These are phyloP conservation scores for Pyricularia grisea DNA, from an alignment of 2,329 filamentous ascomycete genomes.

Conservation along the genomic window DNA sequence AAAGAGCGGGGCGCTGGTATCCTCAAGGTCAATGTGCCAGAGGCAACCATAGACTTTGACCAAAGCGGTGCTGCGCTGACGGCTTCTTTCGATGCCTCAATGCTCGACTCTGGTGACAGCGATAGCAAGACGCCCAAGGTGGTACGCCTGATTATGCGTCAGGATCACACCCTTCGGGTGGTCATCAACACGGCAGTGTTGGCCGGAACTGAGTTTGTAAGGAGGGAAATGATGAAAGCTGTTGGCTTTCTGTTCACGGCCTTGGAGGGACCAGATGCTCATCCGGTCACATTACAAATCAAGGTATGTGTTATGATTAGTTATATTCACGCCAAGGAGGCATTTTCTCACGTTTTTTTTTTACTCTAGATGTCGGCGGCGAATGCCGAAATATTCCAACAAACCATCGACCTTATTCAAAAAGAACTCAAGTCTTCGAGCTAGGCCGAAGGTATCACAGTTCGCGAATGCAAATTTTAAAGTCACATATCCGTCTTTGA, in stretches of 20 bases:
- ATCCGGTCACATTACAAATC: conserved; percentile 49
- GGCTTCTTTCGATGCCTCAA: conserved; percentile 8
- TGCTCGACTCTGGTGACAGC: background rate
- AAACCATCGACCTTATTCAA: conserved; percentile 39
- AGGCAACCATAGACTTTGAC: conserved; percentile 45
- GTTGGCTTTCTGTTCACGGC: conserved; percentile 59
- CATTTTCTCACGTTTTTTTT: background rate
- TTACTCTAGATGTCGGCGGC: conserved; percentile 15
- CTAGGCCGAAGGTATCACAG: background rate
- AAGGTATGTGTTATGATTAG: conserved; percentile 35
- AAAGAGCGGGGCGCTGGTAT: conserved; percentile 81
- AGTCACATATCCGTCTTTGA: background rate
- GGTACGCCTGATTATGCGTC: conserved; percentile 77
- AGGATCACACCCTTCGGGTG: conserved; percentile 79
- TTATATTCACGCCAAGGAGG: conserved; percentile 9
- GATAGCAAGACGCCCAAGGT: conserved; percentile 28
- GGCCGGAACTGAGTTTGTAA: conserved; percentile 69
- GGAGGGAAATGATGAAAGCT: conserved; percentile 63
- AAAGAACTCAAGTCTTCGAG: conserved; percentile 28
- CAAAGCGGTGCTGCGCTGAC: conserved; percentile 43
- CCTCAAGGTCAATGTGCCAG: conserved; percentile 72
- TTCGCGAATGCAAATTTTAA: conserved; percentile 9
- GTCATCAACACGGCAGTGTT: conserved; percentile 79
- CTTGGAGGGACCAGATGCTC: conserved; percentile 45
- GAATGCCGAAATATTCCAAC: conserved; percentile 42